Percentiles rank a stretch among this genome's conserved stretches.
Conservation (phyloP, 2,329 filamentous ascomycete species). For the Myriosclerotinia curreyana region DNA sequence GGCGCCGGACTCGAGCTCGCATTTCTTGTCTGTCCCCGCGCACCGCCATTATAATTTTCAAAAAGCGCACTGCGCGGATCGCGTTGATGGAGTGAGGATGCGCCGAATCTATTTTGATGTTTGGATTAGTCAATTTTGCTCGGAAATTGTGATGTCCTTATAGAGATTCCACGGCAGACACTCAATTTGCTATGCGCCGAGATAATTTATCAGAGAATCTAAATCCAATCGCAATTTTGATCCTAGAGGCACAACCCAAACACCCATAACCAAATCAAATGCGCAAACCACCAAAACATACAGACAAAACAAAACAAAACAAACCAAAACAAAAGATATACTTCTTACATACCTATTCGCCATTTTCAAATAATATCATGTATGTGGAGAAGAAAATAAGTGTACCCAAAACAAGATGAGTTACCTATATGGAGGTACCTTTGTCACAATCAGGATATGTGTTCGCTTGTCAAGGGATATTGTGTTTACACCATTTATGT, state of each 20-base stretch:
- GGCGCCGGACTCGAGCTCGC: slow-evolving; percentile 20
- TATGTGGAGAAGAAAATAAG: neutral
- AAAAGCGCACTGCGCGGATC: slow-evolving; percentile 71
- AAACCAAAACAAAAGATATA: neutral
- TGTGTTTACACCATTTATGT: neutral
- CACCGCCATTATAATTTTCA: slow-evolving; percentile 65
- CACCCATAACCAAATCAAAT: too few species aligned
- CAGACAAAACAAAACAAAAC: neutral
- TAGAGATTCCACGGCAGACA: too few species aligned
- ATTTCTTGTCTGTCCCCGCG: slow-evolving; percentile 20
- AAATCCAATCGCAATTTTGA: too few species aligned
- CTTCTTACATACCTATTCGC: slow-evolving; percentile 12
- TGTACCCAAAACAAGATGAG: slow-evolving; percentile 3
- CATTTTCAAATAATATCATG: neutral
- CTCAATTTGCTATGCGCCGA: too few species aligned
- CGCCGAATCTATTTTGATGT: slow-evolving; percentile 59
- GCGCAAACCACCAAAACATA: too few species aligned
- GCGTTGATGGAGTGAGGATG: slow-evolving; percentile 69
- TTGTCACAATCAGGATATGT: slow-evolving; percentile 5
- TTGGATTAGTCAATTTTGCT: too few species aligned
- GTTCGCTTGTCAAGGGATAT: slow-evolving; percentile 14
- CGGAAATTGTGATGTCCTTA: too few species aligned
- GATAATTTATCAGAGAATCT: too few species aligned
- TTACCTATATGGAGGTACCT: neutral
- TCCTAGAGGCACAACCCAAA: too few species aligned